Conservation (phyloP, 148 eudicot genomes). For the Rhododendron ovatum region DNA sequence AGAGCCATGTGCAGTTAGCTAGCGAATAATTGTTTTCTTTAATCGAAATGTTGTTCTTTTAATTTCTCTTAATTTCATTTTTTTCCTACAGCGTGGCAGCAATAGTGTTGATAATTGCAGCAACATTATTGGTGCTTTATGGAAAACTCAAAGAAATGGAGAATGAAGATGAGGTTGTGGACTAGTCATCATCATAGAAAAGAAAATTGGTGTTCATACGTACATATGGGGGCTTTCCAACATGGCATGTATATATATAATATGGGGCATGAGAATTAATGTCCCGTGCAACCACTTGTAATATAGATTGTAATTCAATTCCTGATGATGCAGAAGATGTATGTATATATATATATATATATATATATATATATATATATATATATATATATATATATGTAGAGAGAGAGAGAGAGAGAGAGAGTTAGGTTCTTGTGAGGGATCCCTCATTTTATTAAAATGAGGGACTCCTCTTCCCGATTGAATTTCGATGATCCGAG, state of each 20-base stretch:
- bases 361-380: too few species aligned
- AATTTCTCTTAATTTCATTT: not conserved
- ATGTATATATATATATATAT: too few species aligned
- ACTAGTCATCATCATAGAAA: not conserved
- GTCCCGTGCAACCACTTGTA: not conserved
- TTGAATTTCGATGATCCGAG: too few species aligned
- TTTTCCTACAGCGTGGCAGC: not conserved
- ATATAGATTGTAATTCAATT: too few species aligned
- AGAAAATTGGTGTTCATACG: not conserved
- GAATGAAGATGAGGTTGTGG: not conserved
- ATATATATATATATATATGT: too few species aligned
- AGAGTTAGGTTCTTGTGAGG: too few species aligned
- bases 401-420: too few species aligned
- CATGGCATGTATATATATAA: not conserved
- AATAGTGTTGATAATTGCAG: not conserved
- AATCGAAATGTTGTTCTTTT: not conserved
- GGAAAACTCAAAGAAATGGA: not conserved
- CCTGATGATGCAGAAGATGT: too few species aligned
- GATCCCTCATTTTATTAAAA: too few species aligned
- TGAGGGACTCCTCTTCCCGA: too few species aligned
- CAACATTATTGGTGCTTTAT: not conserved
- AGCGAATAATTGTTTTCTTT: too few species aligned
- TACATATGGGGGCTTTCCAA: not conserved
- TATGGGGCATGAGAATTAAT: not conserved
- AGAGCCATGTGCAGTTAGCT: too few species aligned